Evolutionary conservation across 176 grass and related monocot species (phyloP).

Genomic region (Otatea glauca): DNA sequence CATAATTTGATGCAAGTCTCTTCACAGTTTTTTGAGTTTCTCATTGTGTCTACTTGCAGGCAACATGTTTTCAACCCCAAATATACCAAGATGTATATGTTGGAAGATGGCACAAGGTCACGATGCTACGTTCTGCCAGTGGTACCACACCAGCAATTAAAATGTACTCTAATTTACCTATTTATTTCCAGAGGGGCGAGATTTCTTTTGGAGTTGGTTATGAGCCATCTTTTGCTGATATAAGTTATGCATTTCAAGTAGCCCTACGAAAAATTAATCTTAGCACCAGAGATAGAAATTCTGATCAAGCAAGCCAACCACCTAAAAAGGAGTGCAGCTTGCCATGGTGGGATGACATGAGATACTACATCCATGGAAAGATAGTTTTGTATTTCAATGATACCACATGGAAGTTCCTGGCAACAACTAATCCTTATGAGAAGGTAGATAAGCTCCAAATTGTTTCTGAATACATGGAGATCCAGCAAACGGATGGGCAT

Average conservation of each 20-base stretch:
- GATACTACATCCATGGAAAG: conserved; percentile 98
- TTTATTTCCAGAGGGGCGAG: conserved; percentile 93
- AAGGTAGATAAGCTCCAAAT: conserved; percentile 91
- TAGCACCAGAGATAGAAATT: conserved; percentile 64
- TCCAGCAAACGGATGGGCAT: conserved; percentile 92
- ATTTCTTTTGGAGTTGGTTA: conserved; percentile 99
- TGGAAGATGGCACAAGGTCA: conserved; percentile 92
- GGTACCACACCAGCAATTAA: conserved; percentile 96
- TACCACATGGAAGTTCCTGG: conserved; percentile 89
- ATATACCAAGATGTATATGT: conserved; percentile 93
- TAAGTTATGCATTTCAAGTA: conserved; percentile 97
- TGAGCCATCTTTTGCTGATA: conserved; percentile 96
- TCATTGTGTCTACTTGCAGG: conserved; percentile 55
- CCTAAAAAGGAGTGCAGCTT: conserved; percentile 96
- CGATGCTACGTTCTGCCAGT: conserved; percentile 94
- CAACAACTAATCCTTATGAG: conserved; percentile 95
- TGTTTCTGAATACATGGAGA: conserved; percentile 91
- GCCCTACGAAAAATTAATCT: conserved; percentile 85
- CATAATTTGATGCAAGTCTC: conserved; percentile 14
- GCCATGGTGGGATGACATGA: conserved; percentile 98
- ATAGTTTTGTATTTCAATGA: conserved; percentile 81
- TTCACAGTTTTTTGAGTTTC: conserved; percentile 12
- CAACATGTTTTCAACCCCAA: conserved; percentile 99
- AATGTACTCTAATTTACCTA: conserved; percentile 96
- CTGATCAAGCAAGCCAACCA: conserved; percentile 45